Conservation (phyloP, 1,139 yeast genomes). For the Insectozyma bohioensis region DNA sequence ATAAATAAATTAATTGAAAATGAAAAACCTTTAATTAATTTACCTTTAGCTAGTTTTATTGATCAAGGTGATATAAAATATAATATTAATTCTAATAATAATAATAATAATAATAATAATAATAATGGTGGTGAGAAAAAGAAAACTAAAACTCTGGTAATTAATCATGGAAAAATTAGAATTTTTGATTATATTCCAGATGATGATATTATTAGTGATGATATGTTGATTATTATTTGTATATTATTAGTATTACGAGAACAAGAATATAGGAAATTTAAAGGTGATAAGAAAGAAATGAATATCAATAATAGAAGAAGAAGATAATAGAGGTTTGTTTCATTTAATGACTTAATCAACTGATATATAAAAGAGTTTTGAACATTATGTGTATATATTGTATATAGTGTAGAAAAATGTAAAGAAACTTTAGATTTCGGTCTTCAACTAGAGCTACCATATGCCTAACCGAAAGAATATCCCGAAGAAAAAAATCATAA, state of each 20-base stretch:
- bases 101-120: neutral
- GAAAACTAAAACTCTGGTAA: too few species aligned
- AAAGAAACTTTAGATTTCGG: too few species aligned
- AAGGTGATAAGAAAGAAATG: conserved; percentile 29
- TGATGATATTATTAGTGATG: conserved; percentile 18
- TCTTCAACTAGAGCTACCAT: too few species aligned
- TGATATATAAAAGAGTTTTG: too few species aligned
- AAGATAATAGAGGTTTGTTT: too few species aligned
- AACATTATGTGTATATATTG: too few species aligned
- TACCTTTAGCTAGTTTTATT: conserved; percentile 33
- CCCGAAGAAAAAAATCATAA: too few species aligned
- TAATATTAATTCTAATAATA: conserved; percentile 9
- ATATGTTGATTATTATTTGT: conserved; percentile 28
- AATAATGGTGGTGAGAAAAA: neutral
- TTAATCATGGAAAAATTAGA: conserved; percentile 30
- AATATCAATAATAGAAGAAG: too few species aligned
- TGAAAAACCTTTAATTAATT: conserved; percentile 20
- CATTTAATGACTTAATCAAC: too few species aligned
- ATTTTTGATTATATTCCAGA: conserved; percentile 23
- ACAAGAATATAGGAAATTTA: conserved; percentile 38
- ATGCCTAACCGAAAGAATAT: too few species aligned
- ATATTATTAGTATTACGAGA: conserved; percentile 37
- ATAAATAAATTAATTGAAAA: conserved; percentile 12
- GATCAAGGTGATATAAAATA: conserved; percentile 29
- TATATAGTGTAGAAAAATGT: too few species aligned